These are phyloP conservation scores for Akanthomyces lecanii DNA, from an alignment of 2,329 filamentous ascomycete species.

Conservation along the genomic window DNA sequence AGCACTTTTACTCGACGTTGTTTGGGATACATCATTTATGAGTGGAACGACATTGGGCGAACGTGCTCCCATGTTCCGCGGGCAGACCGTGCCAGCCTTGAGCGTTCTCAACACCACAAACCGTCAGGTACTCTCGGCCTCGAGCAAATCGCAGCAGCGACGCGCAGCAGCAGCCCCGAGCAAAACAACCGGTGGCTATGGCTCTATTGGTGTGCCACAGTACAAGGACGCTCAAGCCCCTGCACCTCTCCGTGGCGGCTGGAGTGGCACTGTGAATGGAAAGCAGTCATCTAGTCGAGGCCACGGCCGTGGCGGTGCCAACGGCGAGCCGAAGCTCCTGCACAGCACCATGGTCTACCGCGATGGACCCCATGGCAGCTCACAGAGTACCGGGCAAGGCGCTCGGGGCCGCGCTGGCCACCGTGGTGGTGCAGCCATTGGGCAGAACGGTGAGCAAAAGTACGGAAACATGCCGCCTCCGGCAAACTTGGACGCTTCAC, in stretches of 20 bases:
- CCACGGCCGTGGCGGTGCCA: slow-evolving; percentile 29
- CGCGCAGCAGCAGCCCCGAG: slow-evolving; percentile 43
- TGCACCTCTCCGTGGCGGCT: slow-evolving; percentile 51
- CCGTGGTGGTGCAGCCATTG: slow-evolving; percentile 24
- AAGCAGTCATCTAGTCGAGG: slow-evolving; percentile 36
- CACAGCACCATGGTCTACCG: slow-evolving; percentile 53
- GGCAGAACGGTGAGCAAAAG: slow-evolving; percentile 25
- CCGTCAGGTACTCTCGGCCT: slow-evolving; percentile 71
- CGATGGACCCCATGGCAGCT: slow-evolving; percentile 30
- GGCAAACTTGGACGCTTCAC: slow-evolving; percentile 45
- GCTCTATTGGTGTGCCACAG: slow-evolving; percentile 59
- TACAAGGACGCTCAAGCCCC: slow-evolving; percentile 54
- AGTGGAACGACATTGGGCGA: slow-evolving; percentile 89
- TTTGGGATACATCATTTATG: slow-evolving; percentile 96
- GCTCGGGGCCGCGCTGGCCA: slow-evolving; percentile 18
- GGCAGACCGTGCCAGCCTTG: slow-evolving; percentile 84
- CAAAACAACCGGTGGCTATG: slow-evolving; percentile 51
- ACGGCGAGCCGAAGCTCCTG: slow-evolving; percentile 37
- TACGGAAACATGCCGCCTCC: slow-evolving; percentile 61
- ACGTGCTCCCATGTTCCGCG: slow-evolving; percentile 87
- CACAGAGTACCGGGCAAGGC: slow-evolving; percentile 24
- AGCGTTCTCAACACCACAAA: slow-evolving; percentile 84
- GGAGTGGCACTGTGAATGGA: slow-evolving; percentile 53
- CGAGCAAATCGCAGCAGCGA: slow-evolving; percentile 48
- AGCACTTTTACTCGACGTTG: slow-evolving; percentile 77